phyloP scores from a whole-genome alignment of 2,329 filamentous ascomycete species.

The Fusarium ramigenum region DNA sequence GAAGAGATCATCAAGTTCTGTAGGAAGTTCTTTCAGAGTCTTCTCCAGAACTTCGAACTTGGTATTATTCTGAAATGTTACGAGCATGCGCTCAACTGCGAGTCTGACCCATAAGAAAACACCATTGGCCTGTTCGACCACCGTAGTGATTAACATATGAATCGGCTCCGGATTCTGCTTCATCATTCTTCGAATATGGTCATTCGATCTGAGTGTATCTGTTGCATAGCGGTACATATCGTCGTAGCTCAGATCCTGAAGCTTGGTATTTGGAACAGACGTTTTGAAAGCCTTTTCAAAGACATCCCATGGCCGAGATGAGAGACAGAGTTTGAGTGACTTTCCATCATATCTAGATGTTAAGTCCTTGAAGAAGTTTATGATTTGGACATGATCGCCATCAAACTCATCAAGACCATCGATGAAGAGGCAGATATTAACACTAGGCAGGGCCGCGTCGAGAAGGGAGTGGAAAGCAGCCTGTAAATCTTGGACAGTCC shows the following conservation, averaged over 20 bases:
- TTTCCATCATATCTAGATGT: neutral
- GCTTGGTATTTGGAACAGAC: conserved; percentile 3
- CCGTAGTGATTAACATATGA: neutral
- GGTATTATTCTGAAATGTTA: neutral
- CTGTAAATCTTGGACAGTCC: neutral
- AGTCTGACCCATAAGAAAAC: conserved; percentile 22
- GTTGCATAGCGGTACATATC: conserved; percentile 9
- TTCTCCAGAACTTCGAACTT: neutral
- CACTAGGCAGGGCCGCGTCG: neutral
- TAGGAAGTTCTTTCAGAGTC: neutral
- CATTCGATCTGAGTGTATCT: neutral
- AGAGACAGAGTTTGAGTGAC: conserved; percentile 10
- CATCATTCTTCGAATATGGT: neutral
- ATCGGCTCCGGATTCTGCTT: neutral
- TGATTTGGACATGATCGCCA: conserved; percentile 42
- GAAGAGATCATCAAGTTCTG: conserved; percentile 5
- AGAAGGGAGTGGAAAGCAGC: neutral
- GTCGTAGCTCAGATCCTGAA: conserved; percentile 10
- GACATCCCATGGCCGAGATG: conserved; percentile 5
- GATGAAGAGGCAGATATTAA: conserved; percentile 42
- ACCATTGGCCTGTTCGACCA: neutral
- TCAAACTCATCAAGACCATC: conserved; percentile 50
- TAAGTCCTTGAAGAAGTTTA: conserved; percentile 38
- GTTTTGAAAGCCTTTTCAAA: conserved; percentile 4
- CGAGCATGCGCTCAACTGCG: conserved; percentile 4